phyloP scores from a whole-genome alignment of 192 early-diverging fungal genomes.

The Coemansia sp. region DNA sequence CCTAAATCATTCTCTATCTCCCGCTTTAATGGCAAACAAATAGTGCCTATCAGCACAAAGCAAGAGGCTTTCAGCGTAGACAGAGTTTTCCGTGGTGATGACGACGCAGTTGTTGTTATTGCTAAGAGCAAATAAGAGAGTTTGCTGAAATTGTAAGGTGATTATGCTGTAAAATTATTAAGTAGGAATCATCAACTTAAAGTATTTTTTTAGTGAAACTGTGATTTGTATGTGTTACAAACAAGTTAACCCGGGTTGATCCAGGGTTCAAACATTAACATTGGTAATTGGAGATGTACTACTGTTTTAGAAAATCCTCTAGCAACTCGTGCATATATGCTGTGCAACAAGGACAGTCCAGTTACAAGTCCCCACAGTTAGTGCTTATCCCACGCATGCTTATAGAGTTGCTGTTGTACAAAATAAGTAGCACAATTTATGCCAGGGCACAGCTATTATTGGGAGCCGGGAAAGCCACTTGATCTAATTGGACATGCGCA shows the following conservation, averaged over 20 bases:
- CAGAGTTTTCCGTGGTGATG: conserved; percentile 56
- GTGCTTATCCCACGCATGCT: neutral
- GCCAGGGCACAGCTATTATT: neutral
- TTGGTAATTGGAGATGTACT: neutral
- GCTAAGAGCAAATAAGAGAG: neutral
- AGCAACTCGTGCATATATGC: neutral
- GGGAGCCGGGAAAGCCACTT: neutral
- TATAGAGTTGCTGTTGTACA: neutral
- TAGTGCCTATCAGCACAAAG: conserved; percentile 61
- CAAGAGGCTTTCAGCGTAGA: conserved; percentile 57
- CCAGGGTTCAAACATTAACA: neutral
- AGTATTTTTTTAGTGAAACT: no score
- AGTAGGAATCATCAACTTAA: neutral
- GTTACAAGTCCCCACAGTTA: neutral
- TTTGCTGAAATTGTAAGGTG: neutral
- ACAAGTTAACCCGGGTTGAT: neutral
- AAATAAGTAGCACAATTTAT: neutral
- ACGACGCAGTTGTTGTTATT: conserved; percentile 52
- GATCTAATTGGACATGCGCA: neutral
- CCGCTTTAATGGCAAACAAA: conserved; percentile 58
- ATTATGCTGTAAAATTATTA: neutral
- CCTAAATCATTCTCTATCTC: conserved; percentile 52
- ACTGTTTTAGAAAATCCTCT: neutral
- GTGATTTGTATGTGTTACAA: neutral
- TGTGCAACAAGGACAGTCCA: neutral